Evolutionary conservation across 306 rosid species (phyloP), one percentile per base, ranked within the genome.

Genomic region (Cicer bijugum): DNA sequence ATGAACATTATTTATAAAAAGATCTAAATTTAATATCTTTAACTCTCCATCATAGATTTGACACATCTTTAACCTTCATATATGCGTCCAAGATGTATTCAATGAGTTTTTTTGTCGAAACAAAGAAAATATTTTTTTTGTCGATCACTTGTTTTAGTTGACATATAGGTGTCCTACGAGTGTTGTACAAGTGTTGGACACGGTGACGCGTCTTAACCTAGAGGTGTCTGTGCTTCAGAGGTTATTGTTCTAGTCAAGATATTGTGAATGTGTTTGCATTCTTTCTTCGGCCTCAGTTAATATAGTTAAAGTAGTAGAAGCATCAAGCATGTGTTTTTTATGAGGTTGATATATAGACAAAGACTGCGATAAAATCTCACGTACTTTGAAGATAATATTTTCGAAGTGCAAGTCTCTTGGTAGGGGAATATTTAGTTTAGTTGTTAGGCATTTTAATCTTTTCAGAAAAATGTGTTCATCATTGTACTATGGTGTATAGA

Each of bases 331-430:
- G 53, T 6, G 9, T 61, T 61, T 72, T 62, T 72, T 23, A 15
- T 44, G 19, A 16, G 61, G 58, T 70, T 69, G 73, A 67, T 73
- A 46, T 39, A 58, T 39, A 61, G 72, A 33, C 37, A 7, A 45
- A 53, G 71, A 42, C 56, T 40, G 15, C 53, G 50, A 8, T 55
- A 67, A 52, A 67, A 39, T 58, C 68, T 56, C 45, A 15, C 39
- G 1, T 23, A 55, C 5, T 72, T 51, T 47, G 68, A 42, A 62
- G 48, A 53, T 73, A 15, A 28, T 62, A 72, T 58, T 74, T 56
- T 55, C 55, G 42, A 55, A 68, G 68, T 64, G 68, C 16, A 53
- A 55, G 38, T 72, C 52, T 57, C 47, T 67, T 66, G 71, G 35
- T 33, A 38, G 53, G 35, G 56, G 20, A 71, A 51, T 46, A 23